Base-by-base conservation (phyloP, 2,329 filamentous ascomycete species). In the Mollisia scopiformis region DNA sequence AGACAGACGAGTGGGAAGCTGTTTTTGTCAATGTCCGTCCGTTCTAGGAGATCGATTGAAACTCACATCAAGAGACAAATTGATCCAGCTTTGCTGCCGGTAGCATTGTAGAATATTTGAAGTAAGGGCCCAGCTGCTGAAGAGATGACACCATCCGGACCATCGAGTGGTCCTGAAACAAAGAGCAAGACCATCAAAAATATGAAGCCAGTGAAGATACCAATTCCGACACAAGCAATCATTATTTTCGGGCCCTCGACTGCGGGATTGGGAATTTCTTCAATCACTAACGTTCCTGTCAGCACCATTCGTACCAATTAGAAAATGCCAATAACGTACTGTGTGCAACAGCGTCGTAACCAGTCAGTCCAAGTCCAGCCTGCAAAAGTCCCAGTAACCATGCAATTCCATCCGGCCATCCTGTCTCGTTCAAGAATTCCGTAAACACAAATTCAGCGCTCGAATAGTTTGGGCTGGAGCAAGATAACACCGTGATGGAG, bases 1-100 rank as follows among this genome's bases (percentile, higher is more conserved):
- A 88, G 79, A 68, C 87, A 89, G 2, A 88, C 68, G 1, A 89
- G 74, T 0, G 87, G 86, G 57, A 89, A 88, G 77, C 63, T 67
- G 53, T 16, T 31, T 49, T 16, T n/a, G 51, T 66, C 37, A 66
- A 55, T 14, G 13, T 28, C 13, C 14, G 4, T 19, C 10, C 6
- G 21, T 19, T 39, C 2, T 7, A 23, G 19, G 27, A 6, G 23
- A 37, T 2, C n/a, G 25, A 35, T 14, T 30, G 16, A 37, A 27
- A 33, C 61, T 55, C 46, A 66, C 65, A 70, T 59, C 27, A 70
- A 57, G 11, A 71, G 65, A 50, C 71, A 67, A 43, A 69, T 64
- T 14, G 68, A 59, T 2, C 69, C 69, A 19, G 75, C 75, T 11
- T 74, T 72, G 25, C 73, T 80, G 30, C 70, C 63, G 1, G 80